These are phyloP conservation scores for Mrakia frigida DNA, from an alignment of 768 basidiomycete genomes.

Conservation along the genomic window DNA sequence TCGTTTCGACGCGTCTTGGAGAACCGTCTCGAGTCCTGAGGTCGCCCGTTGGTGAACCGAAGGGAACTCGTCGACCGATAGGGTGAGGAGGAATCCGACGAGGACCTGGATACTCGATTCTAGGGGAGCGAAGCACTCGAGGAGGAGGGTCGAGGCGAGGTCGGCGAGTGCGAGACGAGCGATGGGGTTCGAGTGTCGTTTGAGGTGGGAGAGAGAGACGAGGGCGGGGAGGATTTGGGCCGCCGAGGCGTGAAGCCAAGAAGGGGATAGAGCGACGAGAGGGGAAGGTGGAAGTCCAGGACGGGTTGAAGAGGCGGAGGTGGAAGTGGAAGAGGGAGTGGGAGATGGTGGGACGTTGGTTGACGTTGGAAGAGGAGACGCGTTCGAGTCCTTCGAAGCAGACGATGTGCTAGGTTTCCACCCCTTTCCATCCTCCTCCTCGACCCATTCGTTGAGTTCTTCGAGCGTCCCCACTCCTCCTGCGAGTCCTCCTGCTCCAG, in stretches of 20 bases:
- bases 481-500: slow-evolving; percentile 34
- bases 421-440: slow-evolving; percentile 26
- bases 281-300: slow-evolving; percentile 34
- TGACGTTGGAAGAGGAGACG: slow-evolving; percentile 23
- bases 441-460: slow-evolving; percentile 40
- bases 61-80: slow-evolving; percentile 39
- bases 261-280: slow-evolving; percentile 56
- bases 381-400: slow-evolving; percentile 11
- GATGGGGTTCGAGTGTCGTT: slow-evolving; percentile 64
- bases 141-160: slow-evolving; percentile 57
- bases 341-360: slow-evolving; percentile 8
- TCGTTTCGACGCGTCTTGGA: slow-evolving; percentile 39
- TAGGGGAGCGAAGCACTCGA: slow-evolving; percentile 33
- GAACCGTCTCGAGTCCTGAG: slow-evolving; percentile 55
- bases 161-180: slow-evolving; percentile 58
- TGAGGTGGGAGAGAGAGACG: slow-evolving; percentile 64
- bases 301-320: slow-evolving; percentile 24
- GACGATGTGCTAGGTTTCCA: slow-evolving; percentile 34
- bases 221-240: slow-evolving; percentile 79
- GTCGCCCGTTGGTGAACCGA: slow-evolving; percentile 30
- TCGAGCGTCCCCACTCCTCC: slow-evolving; percentile 37
- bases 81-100: slow-evolving; percentile 21
- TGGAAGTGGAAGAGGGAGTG: slow-evolving; percentile 29
- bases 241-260: slow-evolving; percentile 76
- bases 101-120: slow-evolving; percentile 16